Base-by-base conservation (phyloP, 2,329 filamentous ascomycete genomes). In the Exophiala lecanii-corni region DNA sequence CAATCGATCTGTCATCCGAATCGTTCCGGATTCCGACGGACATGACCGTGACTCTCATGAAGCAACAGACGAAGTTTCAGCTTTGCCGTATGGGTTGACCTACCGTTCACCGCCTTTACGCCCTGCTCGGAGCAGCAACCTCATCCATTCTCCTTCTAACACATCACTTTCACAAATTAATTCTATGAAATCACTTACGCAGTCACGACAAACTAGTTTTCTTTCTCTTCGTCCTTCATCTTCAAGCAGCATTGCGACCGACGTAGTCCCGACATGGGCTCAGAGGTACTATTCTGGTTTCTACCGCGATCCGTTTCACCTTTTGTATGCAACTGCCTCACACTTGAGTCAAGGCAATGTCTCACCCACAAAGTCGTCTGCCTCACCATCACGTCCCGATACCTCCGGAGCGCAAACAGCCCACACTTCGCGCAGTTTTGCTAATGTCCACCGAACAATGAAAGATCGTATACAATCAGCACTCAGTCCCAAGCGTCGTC, bases 281-380 rank as follows among this genome's bases (percentile, higher is more conserved):
- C 79, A 73, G 53, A 66, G 86, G 12, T 89, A 88, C 63, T 89
- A 89, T 60, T 57, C 55, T 9, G 54, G 54, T 23, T 41, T 51
- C 21, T 56, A 56, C 41, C 47, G 36, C 16, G 49, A 56, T 17
- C 50, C 52, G 2, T 55, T 56, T 30, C 43, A 50, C 12, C 47
- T 47, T 39, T 40, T 56, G 19, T 47, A 51, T 39, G 26, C 46
- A 17, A 54, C 39, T 31, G 37, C 37, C 16, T 51, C 52, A 18
- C 43, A 49, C 12, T 15, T 45, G 2, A 54, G 43, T 46, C 25
- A 49, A n/a, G 35, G 39, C 9, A 36, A 45, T 32, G 34, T 46
- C 47, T 36, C 28, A 15, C 17, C 34, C 38, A 34, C 44, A 43
- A 9, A 47, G 48, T 7, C 52, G 42, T 28, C 51, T 41, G 10